phyloP scores from a whole-genome alignment of 1,284 basidiomycete species.

The Leccinum fallax region DNA sequence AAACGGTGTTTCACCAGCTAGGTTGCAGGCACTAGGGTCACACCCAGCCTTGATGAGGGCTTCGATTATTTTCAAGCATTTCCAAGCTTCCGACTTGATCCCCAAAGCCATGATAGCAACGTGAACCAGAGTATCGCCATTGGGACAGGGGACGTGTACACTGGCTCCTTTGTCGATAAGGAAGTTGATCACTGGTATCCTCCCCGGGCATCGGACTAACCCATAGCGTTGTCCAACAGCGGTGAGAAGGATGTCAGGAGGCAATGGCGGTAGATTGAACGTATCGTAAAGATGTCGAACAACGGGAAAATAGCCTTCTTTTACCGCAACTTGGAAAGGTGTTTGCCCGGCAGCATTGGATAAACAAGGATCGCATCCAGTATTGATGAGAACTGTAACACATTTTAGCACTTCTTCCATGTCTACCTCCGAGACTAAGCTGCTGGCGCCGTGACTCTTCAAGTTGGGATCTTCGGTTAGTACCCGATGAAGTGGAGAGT shows the following conservation, averaged over 20 bases:
- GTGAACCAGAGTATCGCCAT: not conserved
- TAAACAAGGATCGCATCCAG: conserved; percentile 3
- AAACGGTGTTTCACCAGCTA: not conserved
- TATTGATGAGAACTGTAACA: not conserved
- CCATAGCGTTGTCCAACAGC: not conserved
- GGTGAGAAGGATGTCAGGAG: not conserved
- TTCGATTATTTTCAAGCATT: not conserved
- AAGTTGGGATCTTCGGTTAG: no score
- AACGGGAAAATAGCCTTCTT: not conserved
- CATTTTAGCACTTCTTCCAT: not conserved
- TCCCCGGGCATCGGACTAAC: no score
- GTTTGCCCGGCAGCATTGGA: not conserved
- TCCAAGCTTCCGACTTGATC: no score
- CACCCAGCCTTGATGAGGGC: conserved; percentile 9
- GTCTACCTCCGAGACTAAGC: no score
- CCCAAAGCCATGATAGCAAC: not conserved
- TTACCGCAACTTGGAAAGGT: not conserved
- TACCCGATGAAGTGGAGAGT: not conserved
- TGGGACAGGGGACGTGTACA: not conserved
- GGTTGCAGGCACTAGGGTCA: not conserved
- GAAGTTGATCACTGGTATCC: not conserved
- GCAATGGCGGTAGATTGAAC: not conserved
- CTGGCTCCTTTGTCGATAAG: not conserved
- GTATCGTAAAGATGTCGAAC: not conserved
- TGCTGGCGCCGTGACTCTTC: no score